Conservation (phyloP, 345 rosid species). For the Abelmoschus esculentus region DNA sequence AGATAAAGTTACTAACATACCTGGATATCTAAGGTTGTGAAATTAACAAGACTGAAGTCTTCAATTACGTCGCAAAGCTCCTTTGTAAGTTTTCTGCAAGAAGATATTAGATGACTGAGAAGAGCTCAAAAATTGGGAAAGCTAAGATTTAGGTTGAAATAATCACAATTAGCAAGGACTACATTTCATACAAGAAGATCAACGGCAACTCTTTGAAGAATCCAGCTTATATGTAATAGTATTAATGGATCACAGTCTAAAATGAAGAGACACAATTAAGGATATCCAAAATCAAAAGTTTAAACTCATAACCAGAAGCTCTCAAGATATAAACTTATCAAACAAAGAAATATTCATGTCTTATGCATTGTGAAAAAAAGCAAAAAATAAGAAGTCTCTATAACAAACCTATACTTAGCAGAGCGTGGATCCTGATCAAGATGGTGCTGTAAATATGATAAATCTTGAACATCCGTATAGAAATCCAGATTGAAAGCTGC, state of each 20-base stretch:
- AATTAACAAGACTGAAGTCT: conserved; percentile 58
- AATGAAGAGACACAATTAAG: neutral
- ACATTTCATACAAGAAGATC: neutral
- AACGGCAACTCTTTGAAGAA: neutral
- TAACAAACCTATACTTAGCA: conserved; percentile 69
- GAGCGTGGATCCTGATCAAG: conserved; percentile 79
- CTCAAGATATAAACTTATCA: neutral
- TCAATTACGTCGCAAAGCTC: conserved; percentile 71
- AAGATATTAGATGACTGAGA: conserved; percentile 5
- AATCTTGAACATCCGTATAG: conserved; percentile 84
- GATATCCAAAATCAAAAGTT: neutral
- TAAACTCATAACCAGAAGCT: neutral
- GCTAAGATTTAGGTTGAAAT: neutral
- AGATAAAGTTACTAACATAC: conserved; percentile 18
- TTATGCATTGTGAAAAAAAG: too few species aligned
- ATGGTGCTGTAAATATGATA: conserved; percentile 59
- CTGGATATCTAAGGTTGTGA: conserved; percentile 87
- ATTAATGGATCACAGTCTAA: neutral
- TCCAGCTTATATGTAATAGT: neutral
- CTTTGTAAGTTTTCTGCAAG: conserved; percentile 70
- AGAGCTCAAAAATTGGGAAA: neutral
- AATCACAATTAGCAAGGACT: neutral
- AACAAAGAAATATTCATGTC: neutral
- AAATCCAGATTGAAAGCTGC: conserved; percentile 81
- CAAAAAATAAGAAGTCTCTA: too few species aligned